Evolutionary conservation across 164 flowering plant genomes (phyloP).

Genomic region (Cinnamomum micranthum): DNA sequence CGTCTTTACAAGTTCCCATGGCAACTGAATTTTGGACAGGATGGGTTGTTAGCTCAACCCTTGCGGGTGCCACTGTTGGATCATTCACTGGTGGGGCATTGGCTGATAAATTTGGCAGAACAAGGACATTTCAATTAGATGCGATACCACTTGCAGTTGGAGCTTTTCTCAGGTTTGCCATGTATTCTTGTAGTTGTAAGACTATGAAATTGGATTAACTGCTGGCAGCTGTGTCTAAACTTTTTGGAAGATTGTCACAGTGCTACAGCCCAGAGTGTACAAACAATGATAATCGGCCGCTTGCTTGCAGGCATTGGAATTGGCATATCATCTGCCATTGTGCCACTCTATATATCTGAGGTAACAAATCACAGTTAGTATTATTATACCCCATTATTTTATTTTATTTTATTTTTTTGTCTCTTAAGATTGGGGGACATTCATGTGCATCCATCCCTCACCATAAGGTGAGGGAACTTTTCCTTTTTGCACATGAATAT

Average conservation of each 20-base stretch:
- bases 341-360: conserved; percentile 98
- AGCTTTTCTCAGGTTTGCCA: conserved; percentile 73
- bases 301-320: conserved; percentile 95
- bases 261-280: conserved; percentile 79
- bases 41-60: conserved; percentile 88
- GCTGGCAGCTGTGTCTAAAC: not conserved
- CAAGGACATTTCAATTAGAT: conserved; percentile 79
- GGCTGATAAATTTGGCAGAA: conserved; percentile 97
- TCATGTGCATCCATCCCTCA: too few species aligned
- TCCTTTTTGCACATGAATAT: too few species aligned
- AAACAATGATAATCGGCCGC: conserved; percentile 90
- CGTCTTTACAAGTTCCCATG: not conserved
- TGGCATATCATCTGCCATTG: conserved; percentile 94
- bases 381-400: too few species aligned
- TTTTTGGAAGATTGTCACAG: conserved; percentile 35
- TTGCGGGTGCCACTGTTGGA: conserved; percentile 96
- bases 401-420: not conserved
- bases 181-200: not conserved
- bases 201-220: not conserved
- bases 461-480: too few species aligned
- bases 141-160: conserved; percentile 89
- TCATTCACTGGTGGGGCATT: conserved; percentile 93
- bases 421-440: too few species aligned
- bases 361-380: conserved; percentile 26
- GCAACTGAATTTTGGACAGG: conserved; percentile 38